These are phyloP conservation scores for Russula brevipes DNA, from an alignment of 768 basidiomycete genomes.

Conservation along the genomic window DNA sequence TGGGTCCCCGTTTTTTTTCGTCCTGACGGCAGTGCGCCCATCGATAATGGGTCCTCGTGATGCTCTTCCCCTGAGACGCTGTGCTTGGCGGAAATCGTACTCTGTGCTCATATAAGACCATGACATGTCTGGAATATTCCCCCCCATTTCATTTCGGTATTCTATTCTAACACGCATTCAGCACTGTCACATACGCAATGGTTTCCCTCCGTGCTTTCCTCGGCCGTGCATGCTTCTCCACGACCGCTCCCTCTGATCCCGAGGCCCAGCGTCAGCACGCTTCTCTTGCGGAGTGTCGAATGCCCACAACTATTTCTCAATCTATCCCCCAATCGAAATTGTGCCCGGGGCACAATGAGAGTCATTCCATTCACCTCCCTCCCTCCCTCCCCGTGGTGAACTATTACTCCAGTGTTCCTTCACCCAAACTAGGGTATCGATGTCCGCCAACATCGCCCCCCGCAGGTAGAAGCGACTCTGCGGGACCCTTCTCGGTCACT, in stretches of 20 bases:
- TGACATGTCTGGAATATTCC: neutral
- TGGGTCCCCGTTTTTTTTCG: constrained; percentile 6
- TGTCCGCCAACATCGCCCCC: constrained; percentile 36
- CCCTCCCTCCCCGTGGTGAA: neutral
- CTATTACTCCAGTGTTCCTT: neutral
- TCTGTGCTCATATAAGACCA: neutral
- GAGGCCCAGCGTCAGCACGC: constrained; percentile 5
- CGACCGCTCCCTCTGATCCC: constrained; percentile 2
- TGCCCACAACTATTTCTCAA: no score
- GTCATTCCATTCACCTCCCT: neutral
- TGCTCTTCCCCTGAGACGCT: neutral
- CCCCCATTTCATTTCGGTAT: neutral
- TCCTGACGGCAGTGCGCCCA: neutral
- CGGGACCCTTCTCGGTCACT: neutral
- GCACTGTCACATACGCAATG: neutral
- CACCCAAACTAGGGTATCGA: no score
- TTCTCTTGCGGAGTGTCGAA: neutral
- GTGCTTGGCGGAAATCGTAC: no score
- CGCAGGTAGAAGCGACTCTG: constrained; percentile 30
- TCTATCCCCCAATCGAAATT: neutral
- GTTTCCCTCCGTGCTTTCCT: neutral
- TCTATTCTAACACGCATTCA: neutral
- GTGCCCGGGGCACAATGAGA: constrained; percentile 14
- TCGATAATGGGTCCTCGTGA: neutral
- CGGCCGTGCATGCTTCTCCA: neutral